phyloP scores from a whole-genome alignment of 2,329 filamentous ascomycete genomes.

The Cadophora sp. region DNA sequence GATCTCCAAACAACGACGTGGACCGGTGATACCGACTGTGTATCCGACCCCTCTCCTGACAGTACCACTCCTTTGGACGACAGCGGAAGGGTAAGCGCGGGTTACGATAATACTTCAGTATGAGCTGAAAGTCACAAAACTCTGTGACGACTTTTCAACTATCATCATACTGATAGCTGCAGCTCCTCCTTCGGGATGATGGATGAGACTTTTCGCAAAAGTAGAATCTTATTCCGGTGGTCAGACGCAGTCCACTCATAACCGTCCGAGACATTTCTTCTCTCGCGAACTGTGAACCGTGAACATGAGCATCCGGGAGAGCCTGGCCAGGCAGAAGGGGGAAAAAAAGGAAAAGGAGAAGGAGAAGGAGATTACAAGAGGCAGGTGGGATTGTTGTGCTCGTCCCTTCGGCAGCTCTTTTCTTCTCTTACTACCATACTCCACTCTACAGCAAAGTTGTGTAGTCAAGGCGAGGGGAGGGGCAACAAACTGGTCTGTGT shows the following conservation, averaged over 20 bases:
- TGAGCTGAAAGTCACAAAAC: not conserved
- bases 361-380: not conserved
- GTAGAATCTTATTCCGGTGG: constrained; percentile 9
- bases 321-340: not conserved
- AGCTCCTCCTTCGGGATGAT: constrained; percentile 1
- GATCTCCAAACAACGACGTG: constrained; percentile 15
- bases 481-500: not conserved
- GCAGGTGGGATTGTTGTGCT: constrained; percentile 3
- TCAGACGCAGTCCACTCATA: constrained; percentile 14
- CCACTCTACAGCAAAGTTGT: constrained; percentile 1
- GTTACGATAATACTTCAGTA: not conserved
- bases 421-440: not conserved
- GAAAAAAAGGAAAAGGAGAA: not conserved
- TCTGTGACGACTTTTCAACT: not conserved
- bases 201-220: constrained; percentile 10
- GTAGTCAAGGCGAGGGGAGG: not conserved
- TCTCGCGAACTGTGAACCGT: not conserved
- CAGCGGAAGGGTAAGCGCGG: not conserved
- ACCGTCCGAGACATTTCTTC: constrained; percentile 9
- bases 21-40: constrained; percentile 1
- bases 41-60: not conserved
- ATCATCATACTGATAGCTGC: not conserved
- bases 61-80: not conserved
- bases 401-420: constrained; percentile 12
- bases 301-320: not conserved